Evolutionary conservation across 139 green algal genomes (phyloP).

Genomic region (Asterochloris erici): DNA sequence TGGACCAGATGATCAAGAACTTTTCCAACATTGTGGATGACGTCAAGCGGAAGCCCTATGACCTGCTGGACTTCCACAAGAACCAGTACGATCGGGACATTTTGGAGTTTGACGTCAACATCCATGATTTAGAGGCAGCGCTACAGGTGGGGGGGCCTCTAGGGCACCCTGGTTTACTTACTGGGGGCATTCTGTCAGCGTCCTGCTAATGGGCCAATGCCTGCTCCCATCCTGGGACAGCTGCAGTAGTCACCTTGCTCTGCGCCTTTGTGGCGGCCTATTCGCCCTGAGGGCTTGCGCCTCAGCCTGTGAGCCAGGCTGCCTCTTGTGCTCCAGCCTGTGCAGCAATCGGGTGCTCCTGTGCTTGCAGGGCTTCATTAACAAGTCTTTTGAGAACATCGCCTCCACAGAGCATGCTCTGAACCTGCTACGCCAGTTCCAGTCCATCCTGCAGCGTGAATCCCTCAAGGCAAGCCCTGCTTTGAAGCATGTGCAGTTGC

Average conservation of each 20-base stretch:
- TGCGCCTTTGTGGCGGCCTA: too few species aligned
- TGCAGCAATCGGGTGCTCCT: too few species aligned
- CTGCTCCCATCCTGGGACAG: too few species aligned
- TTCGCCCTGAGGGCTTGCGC: neutral
- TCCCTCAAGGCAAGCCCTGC: slow-evolving; percentile 52
- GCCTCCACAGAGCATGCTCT: slow-evolving; percentile 83
- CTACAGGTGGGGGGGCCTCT: slow-evolving; percentile 42
- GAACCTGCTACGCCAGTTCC: slow-evolving; percentile 84
- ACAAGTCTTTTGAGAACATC: slow-evolving; percentile 83
- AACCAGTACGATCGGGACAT: slow-evolving; percentile 91
- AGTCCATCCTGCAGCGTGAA: slow-evolving; percentile 79
- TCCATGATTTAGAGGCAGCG: slow-evolving; percentile 88
- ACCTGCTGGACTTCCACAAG: slow-evolving; percentile 82
- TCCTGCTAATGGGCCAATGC: neutral
- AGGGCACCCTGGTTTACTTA: neutral
- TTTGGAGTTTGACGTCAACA: slow-evolving; percentile 95
- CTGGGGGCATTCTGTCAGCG: neutral
- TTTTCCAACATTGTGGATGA: slow-evolving; percentile 87
- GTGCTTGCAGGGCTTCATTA: slow-evolving; percentile 77
- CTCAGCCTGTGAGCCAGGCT: too few species aligned
- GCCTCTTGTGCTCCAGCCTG: too few species aligned
- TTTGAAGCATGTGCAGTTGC: too few species aligned
- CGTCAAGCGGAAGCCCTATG: slow-evolving; percentile 85
- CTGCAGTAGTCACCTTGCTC: too few species aligned
- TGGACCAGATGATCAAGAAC: slow-evolving; percentile 66